phyloP scores from a whole-genome alignment of 495 filamentous ascomycete species.

The Daldinia loculata region DNA sequence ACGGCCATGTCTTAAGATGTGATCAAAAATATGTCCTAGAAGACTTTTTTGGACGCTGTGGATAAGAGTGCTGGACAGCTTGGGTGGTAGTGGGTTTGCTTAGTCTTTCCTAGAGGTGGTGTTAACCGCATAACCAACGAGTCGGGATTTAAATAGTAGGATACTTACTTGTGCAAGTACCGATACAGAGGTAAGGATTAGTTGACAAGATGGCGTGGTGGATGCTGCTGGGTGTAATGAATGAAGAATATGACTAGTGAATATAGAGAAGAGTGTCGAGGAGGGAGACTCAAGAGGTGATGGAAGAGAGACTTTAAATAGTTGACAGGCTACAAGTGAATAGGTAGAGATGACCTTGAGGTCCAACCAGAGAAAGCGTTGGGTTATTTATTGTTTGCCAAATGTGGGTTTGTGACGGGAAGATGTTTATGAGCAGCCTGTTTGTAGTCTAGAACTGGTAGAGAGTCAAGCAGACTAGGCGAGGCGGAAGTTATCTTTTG shows the following conservation, averaged over 20 bases:
- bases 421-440: slow-evolving; percentile 24
- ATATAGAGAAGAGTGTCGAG: slow-evolving; percentile 8
- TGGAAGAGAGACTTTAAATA: slow-evolving; percentile 31
- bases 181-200: background rate
- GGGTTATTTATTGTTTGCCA: slow-evolving; percentile 45
- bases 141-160: background rate
- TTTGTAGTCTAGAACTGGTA: slow-evolving; percentile 37
- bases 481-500: slow-evolving; percentile 27
- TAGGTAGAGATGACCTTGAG: slow-evolving; percentile 24
- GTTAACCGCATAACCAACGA: slow-evolving; percentile 8
- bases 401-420: slow-evolving; percentile 32
- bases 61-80: slow-evolving; percentile 3
- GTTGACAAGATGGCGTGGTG: slow-evolving; percentile 5
- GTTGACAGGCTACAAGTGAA: slow-evolving; percentile 20
- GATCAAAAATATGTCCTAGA: slow-evolving; percentile 18
- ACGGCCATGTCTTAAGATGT: slow-evolving; percentile 63
- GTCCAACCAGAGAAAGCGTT: slow-evolving; percentile 27
- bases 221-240: slow-evolving; percentile 1
- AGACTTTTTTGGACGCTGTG: slow-evolving; percentile 14
- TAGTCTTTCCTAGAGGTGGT: slow-evolving; percentile 16
- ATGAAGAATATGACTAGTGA: slow-evolving; percentile 10
- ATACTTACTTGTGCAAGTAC: slow-evolving; percentile 2
- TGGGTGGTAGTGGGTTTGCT: slow-evolving; percentile 15
- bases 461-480: slow-evolving; percentile 24
- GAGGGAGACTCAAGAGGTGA: background rate